Evolutionary conservation across 2,329 filamentous ascomycete species (phyloP).

Genomic region (Nemania sp.): DNA sequence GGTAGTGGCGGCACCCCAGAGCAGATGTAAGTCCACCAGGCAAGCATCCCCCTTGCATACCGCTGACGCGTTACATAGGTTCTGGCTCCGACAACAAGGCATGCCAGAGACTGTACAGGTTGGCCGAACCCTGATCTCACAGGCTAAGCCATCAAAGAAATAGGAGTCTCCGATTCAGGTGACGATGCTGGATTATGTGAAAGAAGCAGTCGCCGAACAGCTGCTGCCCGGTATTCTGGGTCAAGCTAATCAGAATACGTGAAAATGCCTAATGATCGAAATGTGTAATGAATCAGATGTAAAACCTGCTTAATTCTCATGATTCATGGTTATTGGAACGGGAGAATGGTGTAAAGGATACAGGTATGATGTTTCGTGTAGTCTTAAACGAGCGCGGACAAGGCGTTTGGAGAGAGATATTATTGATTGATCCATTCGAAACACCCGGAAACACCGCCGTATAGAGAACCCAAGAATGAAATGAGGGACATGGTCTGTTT

Average conservation of each 20-base stretch:
- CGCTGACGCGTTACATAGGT: slow-evolving; percentile 45
- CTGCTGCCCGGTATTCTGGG: background rate
- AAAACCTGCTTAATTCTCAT: background rate
- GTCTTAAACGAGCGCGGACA: too few relatives aligned
- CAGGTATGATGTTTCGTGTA: too few relatives aligned
- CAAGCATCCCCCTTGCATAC: background rate
- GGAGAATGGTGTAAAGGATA: background rate
- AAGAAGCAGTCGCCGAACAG: slow-evolving; percentile 6
- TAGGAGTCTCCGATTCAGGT: slow-evolving; percentile 14
- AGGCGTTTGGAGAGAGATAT: too few relatives aligned
- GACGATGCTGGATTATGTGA: slow-evolving; percentile 7
- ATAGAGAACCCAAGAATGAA: too few relatives aligned
- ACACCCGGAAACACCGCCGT: too few relatives aligned
- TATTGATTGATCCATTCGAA: too few relatives aligned
- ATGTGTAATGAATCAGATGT: background rate
- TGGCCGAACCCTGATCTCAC: slow-evolving; percentile 59
- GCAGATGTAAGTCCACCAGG: slow-evolving; percentile 48
- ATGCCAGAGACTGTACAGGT: slow-evolving; percentile 62
- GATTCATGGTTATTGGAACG: background rate
- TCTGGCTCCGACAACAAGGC: slow-evolving; percentile 65
- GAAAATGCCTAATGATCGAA: background rate
- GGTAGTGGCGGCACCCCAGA: slow-evolving; percentile 56
- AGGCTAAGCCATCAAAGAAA: slow-evolving; percentile 38
- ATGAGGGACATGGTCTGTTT: too few relatives aligned
- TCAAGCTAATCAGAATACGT: background rate